Evolutionary conservation across 1,284 basidiomycete species (phyloP), one percentile per base, ranked within the genome.

Genomic region (Ganoderma lucidum): DNA sequence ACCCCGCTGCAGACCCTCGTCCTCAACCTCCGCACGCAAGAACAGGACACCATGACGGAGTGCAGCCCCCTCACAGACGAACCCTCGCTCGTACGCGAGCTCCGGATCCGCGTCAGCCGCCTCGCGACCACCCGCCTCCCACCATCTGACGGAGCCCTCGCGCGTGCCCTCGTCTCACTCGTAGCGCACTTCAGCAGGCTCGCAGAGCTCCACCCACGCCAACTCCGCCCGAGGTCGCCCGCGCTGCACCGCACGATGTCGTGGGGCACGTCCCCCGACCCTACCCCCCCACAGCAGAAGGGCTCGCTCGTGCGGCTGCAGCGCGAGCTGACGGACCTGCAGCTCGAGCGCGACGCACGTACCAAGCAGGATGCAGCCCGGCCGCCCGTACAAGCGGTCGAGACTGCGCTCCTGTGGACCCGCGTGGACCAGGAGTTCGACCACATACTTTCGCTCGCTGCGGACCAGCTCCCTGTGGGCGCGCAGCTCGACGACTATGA

Each of bases 341-440:
- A 91, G 75, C 76, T 87, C 14, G 86, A 89, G 70, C 83, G 87
- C 1, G 80, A 85, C 14, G 74, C 77, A 45, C 71, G 62, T 28
- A 65, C 56, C 28, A 37, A 44, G 6, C 69, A 70, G 63, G 65
- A 56, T 15, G 63, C 65, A 59, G 35, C 55, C 37, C 64, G 42
- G 53, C 71, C 87, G 6, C 87, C 90, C 1, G 82, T 86, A 1
- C 79, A 87, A n/a, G 85, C 81, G 1, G 87, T 91, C 4, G 90
- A 93, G 76, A 81, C 85, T 1, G 86, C 90, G 1, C 81, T 95
- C 19, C 81, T 95, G 1, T 96, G 94, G 94, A 83, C 86, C 4
- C 83, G 86, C 44, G 89, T 95, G 41, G 92, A 94, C 73, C 85
- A 88, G 66, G 87, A 93, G 66, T 86, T 95, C 2, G 94, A 94